These are phyloP conservation scores for Panicum virgatum DNA, from an alignment of 202 grass and related monocot species.

Conservation along the genomic window DNA sequence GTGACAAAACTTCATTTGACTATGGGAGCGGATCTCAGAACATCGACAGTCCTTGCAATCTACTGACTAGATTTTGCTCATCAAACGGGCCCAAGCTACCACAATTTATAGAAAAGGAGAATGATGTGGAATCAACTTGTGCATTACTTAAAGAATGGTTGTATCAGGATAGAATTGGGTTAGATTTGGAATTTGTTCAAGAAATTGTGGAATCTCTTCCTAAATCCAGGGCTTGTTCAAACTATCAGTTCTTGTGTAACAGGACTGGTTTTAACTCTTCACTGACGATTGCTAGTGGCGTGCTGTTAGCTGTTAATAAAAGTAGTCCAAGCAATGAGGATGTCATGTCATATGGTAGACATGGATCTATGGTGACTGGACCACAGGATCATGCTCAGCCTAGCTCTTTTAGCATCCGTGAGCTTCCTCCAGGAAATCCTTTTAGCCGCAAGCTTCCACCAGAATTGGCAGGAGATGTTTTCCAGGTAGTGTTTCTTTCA, in stretches of 20 bases:
- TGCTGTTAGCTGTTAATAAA: conserved; percentile 56
- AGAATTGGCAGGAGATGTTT: conserved; percentile 81
- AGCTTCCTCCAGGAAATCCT: conserved; percentile 69
- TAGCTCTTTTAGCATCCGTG: conserved; percentile 40
- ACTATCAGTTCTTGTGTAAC: conserved; percentile 73
- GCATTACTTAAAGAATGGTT: conserved; percentile 80
- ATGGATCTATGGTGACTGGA: conserved; percentile 40
- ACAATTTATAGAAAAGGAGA: conserved; percentile 57
- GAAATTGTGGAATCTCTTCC: conserved; percentile 97
- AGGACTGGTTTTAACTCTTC: conserved; percentile 61
- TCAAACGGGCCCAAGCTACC: conserved; percentile 51
- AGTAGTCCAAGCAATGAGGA: conserved; percentile 53
- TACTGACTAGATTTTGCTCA: conserved; percentile 74
- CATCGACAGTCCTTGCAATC: conserved; percentile 40
- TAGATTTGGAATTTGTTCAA: conserved; percentile 89
- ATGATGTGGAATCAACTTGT: conserved; percentile 66
- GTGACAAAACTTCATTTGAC: conserved; percentile 42
- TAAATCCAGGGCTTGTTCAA: conserved; percentile 60
- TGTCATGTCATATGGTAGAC: conserved; percentile 45
- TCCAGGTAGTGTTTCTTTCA: conserved; percentile 72
- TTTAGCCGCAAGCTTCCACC: conserved; percentile 76
- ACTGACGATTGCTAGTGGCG: conserved; percentile 76
- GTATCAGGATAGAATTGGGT: conserved; percentile 77
- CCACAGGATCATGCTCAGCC: conserved; percentile 46
- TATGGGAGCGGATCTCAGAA: conserved; percentile 45